Base-by-base conservation (phyloP, 2,329 filamentous ascomycete genomes). In the Pyrenochaeta sp. region DNA sequence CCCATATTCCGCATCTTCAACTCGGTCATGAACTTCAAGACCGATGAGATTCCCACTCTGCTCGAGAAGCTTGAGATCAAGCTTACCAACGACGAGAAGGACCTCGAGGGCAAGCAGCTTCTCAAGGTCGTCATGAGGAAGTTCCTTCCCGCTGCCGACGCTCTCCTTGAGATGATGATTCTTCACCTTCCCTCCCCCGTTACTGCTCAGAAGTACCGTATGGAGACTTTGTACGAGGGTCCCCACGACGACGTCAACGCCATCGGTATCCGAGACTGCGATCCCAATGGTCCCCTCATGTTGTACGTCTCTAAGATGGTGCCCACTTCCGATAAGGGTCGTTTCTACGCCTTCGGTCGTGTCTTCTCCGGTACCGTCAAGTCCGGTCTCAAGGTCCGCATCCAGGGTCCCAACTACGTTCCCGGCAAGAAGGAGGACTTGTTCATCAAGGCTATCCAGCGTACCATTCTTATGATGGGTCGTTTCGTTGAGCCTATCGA, bases 301-400 rank as follows among this genome's bases (percentile, higher is more conserved):
- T 88, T 98, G 73, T 99, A 99, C 91, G 93, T 99, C 82, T 99
- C 95, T 83, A 99, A 99, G 92, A 99, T 99, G 95, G 95, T 99
- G 79, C 95, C 95, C 77, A 99, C 95, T 74, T 96, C 93, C 76
- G 95, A 99, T 80, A 98, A 97, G 91, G 95, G 95, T 84, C 94
- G 95, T 85, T 99, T 99, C 92, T 99, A 97, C 86, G 95, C 95
- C 82, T 99, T 99, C 86, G 95, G 95, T 85, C 95, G 95, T 96
- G 95, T 99, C 85, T 99, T 98, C 88, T 86, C 95, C 74, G 95
- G 95, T 91, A 98, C 93, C 80, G 95, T 97, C 86, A 87, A 87
- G 78, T 98, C 95, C 72, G 95, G 95, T 86, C 87, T 98, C 77
- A 98, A 98, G 91, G 95, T 99, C 89, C 95, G 95, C 83, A 99